These are phyloP conservation scores for Fusarium caatingaense DNA, from an alignment of 2,329 filamentous ascomycete genomes.

Conservation along the genomic window DNA sequence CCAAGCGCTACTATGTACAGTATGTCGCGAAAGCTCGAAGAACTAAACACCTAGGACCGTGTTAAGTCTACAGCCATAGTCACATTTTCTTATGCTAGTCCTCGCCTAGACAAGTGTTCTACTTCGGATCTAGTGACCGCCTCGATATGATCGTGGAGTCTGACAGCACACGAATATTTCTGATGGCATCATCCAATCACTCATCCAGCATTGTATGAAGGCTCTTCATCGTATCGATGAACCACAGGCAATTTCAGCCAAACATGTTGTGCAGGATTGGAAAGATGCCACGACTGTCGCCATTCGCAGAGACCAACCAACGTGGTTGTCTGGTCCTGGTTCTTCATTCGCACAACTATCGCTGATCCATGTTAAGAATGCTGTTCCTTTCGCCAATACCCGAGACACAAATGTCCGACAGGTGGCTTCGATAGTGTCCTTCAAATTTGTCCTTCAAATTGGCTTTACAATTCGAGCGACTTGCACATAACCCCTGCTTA, in stretches of 20 bases:
- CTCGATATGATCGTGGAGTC: constrained; percentile 7
- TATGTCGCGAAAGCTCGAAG: constrained; percentile 5
- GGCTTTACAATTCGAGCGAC: constrained; percentile 22
- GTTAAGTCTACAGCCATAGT: constrained; percentile 11
- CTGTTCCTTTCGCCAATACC: constrained; percentile 31
- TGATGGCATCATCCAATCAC: background rate
- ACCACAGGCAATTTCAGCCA: background rate
- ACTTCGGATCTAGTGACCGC: constrained; percentile 4
- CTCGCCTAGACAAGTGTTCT: constrained; percentile 5
- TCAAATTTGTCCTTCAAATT: constrained; percentile 14
- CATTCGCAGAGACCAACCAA: background rate
- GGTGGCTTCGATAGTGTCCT: constrained; percentile 22
- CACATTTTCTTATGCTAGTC: constrained; percentile 4
- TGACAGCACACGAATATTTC: background rate
- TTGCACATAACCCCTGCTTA: constrained; percentile 28
- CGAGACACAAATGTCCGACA: constrained; percentile 36
- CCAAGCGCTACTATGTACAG: constrained; percentile 9
- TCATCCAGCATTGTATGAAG: background rate
- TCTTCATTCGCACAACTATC: constrained; percentile 28
- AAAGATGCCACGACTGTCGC: background rate
- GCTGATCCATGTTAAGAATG: constrained; percentile 20
- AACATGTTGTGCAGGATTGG: background rate
- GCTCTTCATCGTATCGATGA: background rate
- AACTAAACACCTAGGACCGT: constrained; percentile 10
- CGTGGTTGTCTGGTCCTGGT: constrained; percentile 3